Percentiles rank a stretch among this genome's conserved stretches.
Conservation (phyloP, 176 grass and related monocot species). For the Avena atlantica region DNA sequence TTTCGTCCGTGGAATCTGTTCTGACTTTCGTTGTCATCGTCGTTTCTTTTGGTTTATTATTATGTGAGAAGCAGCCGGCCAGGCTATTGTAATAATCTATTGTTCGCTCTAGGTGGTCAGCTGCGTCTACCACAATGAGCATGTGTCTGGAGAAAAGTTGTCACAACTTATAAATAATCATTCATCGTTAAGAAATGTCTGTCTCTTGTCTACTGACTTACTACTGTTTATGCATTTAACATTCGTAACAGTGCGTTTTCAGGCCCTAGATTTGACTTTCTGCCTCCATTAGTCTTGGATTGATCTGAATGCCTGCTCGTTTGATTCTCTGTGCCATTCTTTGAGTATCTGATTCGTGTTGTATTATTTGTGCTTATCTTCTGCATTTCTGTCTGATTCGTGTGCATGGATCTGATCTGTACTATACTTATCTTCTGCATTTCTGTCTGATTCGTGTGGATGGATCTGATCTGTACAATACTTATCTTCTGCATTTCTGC, state of each 20-base stretch:
- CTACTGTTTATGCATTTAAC: no score
- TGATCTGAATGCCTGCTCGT: no score
- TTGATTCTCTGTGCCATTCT: no score
- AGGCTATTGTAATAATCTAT: constrained; percentile 60
- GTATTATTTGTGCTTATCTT: neutral
- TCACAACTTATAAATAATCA: constrained; percentile 40
- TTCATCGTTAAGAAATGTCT: neutral
- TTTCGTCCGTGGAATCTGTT: neutral
- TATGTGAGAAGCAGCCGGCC: constrained; percentile 75
- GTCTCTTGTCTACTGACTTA: neutral
- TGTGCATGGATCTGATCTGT: no score
- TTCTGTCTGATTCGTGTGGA: neutral
- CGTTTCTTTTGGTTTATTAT: constrained; percentile 49
- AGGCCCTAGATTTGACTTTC: no score
- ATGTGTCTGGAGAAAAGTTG: constrained; percentile 20
- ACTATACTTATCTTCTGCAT: neutral
- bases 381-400: neutral
- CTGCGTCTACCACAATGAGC: constrained; percentile 85
- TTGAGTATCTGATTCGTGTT: neutral
- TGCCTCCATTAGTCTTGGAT: no score
- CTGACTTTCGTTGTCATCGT: constrained; percentile 9
- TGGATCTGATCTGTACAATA: no score
- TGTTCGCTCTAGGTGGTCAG: constrained; percentile 71
- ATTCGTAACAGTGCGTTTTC: neutral
- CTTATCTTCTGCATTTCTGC: neutral